Evolutionary conservation across 1,139 yeast genomes (phyloP), one percentile per base, ranked within the genome.

Genomic region (Saccharomyces hybrid): DNA sequence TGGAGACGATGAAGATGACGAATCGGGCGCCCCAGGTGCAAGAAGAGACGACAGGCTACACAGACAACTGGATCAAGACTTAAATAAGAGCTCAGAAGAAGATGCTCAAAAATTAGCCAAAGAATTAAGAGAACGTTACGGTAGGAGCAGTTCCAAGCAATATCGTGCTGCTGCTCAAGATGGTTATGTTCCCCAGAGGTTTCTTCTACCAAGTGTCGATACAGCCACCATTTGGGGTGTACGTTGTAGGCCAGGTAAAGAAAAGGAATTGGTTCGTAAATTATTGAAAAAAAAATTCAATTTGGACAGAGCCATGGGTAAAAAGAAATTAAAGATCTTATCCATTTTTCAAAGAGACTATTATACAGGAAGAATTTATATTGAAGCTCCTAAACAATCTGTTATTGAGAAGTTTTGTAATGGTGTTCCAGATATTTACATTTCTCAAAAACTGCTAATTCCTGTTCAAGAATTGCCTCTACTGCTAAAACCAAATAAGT

Each of bases 141-240:
- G 98, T 60, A 85, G 95, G 64, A 81, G 90, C 9, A 85, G 90
- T 50, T 80, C 85, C 9, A 81, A 87, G 41, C 88, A 88, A 57
- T 91, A 88, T 72, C 80, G 96, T 64, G 71, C 69, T 14, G 96
- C 96, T 49, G 96, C 91, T 54, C 83, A 87, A 55, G 86, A 90
- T 46, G 83, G 84, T 46, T 80, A 88, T 42, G 96, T 93, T 6
- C 95, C 99, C 1, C 99, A 93, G 70, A 85, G 96, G 66, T 80
- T 95, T 64, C 78, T 93, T 62, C 79, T 93, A 73, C 99, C 99
- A 14, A 89, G 97, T 28, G 96, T 93, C 56, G 89, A 91, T 64
- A 98, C 95, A 68, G 98, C 99, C 5, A 84, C 91, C 54, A 89
- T 95, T 65, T 93, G 96, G 86, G 98, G 96, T 65, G 83, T 93